Evolutionary conservation across 129 eudicot genomes (phyloP).

Genomic region (Chrysanthemum makinoi): DNA sequence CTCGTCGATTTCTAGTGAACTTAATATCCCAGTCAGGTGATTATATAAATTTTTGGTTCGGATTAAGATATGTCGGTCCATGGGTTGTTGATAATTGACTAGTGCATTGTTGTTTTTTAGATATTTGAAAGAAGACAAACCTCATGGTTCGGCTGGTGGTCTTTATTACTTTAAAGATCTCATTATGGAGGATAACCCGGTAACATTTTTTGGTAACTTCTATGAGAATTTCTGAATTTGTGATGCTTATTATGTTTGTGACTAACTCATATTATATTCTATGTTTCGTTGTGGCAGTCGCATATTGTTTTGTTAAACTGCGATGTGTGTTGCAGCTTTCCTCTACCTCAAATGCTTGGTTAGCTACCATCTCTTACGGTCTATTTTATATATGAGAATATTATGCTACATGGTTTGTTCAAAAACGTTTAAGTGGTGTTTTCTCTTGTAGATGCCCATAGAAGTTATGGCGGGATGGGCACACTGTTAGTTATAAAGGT

Average conservation of each 20-base stretch:
- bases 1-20: conserved; percentile 89
- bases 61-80: background rate
- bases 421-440: conserved; percentile 3
- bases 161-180: conserved; percentile 78
- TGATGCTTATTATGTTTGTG: conserved; percentile 11
- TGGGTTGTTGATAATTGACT: background rate
- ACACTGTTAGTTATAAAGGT: conserved; percentile 88
- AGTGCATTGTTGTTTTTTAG: conserved; percentile 33
- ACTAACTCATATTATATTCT: background rate
- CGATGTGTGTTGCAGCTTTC: conserved; percentile 94
- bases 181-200: conserved; percentile 91
- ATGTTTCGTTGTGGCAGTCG: conserved; percentile 55
- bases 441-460: conserved; percentile 68
- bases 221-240: background rate
- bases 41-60: background rate
- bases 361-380: conserved; percentile 21
- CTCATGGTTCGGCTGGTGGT: conserved; percentile 98
- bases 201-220: conserved; percentile 19
- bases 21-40: conserved; percentile 95
- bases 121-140: conserved; percentile 92
- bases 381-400: background rate
- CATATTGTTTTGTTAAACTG: conserved; percentile 90
- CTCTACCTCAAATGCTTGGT: conserved; percentile 89
- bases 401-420: background rate
- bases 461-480: conserved; percentile 80